Percentiles rank a stretch among this genome's conserved stretches.
phyloP scores from a whole-genome alignment of 768 basidiomycete species.

The Obba rivulosa region DNA sequence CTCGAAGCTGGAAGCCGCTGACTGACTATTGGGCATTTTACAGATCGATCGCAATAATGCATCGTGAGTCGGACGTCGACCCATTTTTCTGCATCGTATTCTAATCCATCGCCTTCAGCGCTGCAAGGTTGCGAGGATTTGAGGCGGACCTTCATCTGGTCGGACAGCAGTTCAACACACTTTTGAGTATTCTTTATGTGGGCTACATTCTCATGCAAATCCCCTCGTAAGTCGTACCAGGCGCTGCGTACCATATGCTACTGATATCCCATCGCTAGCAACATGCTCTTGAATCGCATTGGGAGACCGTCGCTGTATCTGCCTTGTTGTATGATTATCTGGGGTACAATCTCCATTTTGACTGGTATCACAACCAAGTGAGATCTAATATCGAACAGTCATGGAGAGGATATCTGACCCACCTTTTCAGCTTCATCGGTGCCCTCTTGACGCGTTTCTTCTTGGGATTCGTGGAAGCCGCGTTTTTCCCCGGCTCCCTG shows the following conservation, averaged over 20 bases:
- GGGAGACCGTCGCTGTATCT: conserved; percentile 67
- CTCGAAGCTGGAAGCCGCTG: neutral
- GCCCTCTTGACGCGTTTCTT: conserved; percentile 70
- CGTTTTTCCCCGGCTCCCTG: conserved; percentile 66
- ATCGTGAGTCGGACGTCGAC: conserved; percentile 34
- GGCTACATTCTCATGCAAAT: conserved; percentile 80
- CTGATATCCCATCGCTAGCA: conserved; percentile 35
- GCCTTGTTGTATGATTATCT: conserved; percentile 60
- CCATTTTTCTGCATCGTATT: neutral
- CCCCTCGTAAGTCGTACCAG: conserved; percentile 48
- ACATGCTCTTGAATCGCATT: conserved; percentile 63
- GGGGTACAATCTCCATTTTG: conserved; percentile 47
- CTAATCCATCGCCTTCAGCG: conserved; percentile 32
- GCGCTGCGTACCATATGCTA: neutral
- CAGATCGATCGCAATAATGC: conserved; percentile 72
- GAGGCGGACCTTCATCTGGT: conserved; percentile 59
- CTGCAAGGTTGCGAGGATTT: conserved; percentile 68
- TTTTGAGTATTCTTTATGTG: conserved; percentile 63
- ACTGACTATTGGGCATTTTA: neutral
- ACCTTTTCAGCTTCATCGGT: conserved; percentile 39
- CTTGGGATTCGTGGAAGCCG: conserved; percentile 56
- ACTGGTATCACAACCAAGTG: conserved; percentile 29
- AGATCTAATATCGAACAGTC: neutral
- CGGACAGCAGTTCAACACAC: conserved; percentile 61
- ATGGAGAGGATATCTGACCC: neutral